Conservation (phyloP, 495 filamentous ascomycete species). For the Darksidea phi region DNA sequence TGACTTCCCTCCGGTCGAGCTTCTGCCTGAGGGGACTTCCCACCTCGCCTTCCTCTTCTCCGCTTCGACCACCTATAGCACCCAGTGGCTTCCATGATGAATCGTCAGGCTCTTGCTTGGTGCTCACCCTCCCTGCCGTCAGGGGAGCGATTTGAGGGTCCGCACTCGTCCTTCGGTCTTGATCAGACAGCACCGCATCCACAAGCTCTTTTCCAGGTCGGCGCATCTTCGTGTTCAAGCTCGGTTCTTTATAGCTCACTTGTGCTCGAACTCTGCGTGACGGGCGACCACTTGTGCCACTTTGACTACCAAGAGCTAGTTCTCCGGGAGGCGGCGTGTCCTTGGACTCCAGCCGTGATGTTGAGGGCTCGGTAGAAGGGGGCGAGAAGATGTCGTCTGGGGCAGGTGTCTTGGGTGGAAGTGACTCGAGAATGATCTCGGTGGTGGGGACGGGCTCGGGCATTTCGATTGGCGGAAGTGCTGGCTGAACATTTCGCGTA, state of each 20-base stretch:
- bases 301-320: conserved; percentile 24
- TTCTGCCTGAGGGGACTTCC: conserved; percentile 34
- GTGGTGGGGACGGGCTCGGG: conserved; percentile 27
- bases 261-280: conserved; percentile 40
- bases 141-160: conserved; percentile 10
- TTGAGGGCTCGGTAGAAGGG: conserved; percentile 40
- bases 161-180: conserved; percentile 30
- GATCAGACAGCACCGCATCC: conserved; percentile 39
- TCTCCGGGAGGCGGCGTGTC: conserved; percentile 44
- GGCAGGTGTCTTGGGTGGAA: conserved; percentile 42
- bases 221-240: conserved; percentile 44
- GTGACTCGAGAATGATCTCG: conserved; percentile 32
- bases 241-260: conserved; percentile 48
- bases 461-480: conserved; percentile 21
- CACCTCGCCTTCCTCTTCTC: conserved; percentile 16
- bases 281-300: conserved; percentile 31
- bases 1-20: conserved; percentile 15
- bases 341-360: conserved; percentile 31
- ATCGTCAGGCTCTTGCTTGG: conserved; percentile 25
- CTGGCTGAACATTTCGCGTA: conserved; percentile 1
- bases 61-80: not conserved
- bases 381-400: conserved; percentile 41
- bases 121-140: conserved; percentile 9
- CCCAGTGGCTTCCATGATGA: conserved; percentile 27
- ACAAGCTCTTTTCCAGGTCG: conserved; percentile 43